Evolutionary conservation across 306 rosid genomes (phyloP), one percentile per base, ranked within the genome.

Genomic region (Dalbergia cultrata): DNA sequence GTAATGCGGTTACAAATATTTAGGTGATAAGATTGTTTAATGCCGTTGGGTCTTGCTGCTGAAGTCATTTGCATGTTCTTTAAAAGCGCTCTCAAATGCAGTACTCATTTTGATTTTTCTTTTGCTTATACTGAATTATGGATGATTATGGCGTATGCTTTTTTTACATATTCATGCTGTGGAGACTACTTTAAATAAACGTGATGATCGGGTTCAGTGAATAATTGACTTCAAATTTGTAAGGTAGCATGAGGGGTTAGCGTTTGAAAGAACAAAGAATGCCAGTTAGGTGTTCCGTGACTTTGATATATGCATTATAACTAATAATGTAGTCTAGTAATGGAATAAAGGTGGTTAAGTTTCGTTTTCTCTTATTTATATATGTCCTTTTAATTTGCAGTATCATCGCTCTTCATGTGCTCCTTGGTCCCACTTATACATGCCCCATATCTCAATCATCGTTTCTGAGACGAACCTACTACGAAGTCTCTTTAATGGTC

Each of bases 371-470:
- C 41, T 7, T 2, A 9, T 72, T 72, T 49, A 22, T 70, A 5
- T 70, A 49, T 8, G 13, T 52, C 21, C 57, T 44, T 5, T 44
- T 44, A 44, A 44, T 44, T 47, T 54, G 7, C 43, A 3, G n/a
- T 10, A 31, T 53, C 45, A 77, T 50, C 7, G n/a, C 58, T 39
- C 44, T 68, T n/a, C 75, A 54, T 77, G 81, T 66, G 74, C 59
- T 0, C 72, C 35, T 49, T 49, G 72, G 71, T 13, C 71, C 78
- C 50, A 35, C 7, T 54, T 44, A 37, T 26, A 26, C 31, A 14
- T 63, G 62, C 37, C 26, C 35, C 60, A 62, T 73, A 26, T 50
- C 50, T 50, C 52, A 49, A 37, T 53, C 74, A 66, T 50, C 26
- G 7, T 34, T 47, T 63, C 44, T 7, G 41, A 50, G 54, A 76